Base-by-base conservation (phyloP, 2,329 filamentous ascomycete genomes). In the Botrytis squamosa region DNA sequence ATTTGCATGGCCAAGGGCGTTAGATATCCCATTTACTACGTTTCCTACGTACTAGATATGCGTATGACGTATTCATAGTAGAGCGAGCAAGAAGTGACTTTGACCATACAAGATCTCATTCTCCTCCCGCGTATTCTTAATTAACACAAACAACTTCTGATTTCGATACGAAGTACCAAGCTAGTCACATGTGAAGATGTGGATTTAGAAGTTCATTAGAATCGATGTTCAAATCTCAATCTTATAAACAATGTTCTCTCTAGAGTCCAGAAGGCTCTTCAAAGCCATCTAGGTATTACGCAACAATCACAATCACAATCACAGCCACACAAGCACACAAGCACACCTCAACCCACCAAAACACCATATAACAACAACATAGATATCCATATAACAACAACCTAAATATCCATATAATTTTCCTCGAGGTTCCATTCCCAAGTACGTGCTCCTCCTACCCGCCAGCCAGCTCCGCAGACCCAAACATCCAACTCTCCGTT, bases 1-100 rank as follows among this genome's bases (percentile, higher is more conserved):
- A 68, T 68, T 46, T 64, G 57, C 69, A 71, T 46, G 25, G 42
- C 44, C 57, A 49, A 49, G 29, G 52, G 55, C 55, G 40, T 71
- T 46, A 63, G 42, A 64, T 60, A 60, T 63, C 59, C 59, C 52
- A 68, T n/a, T 20, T 57, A 29, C 25, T 20, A 67, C 36, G n/a
- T 29, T n/a, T n/a, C 38, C 14, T 63, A 33, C 52, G 52, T 29
- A 42, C 38, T 29, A 10, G 62, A 44, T 44, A 42, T 42, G 6
- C 25, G 25, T 36, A 40, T n/a, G 22, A 8, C 22, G 14, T 62
- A 38, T 25, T 62, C 36, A 57, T 55, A 57, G 52, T 29, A 57
- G 25, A 29, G 52, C n/a, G 52, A 57, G 52, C n/a, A 57, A 33
- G 52, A 57, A 57, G 52, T 33, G 52, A 29, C 52, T 29, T 29